Evolutionary conservation across 495 filamentous ascomycete genomes (phyloP).

Genomic region (Penicillium flavigenum): DNA sequence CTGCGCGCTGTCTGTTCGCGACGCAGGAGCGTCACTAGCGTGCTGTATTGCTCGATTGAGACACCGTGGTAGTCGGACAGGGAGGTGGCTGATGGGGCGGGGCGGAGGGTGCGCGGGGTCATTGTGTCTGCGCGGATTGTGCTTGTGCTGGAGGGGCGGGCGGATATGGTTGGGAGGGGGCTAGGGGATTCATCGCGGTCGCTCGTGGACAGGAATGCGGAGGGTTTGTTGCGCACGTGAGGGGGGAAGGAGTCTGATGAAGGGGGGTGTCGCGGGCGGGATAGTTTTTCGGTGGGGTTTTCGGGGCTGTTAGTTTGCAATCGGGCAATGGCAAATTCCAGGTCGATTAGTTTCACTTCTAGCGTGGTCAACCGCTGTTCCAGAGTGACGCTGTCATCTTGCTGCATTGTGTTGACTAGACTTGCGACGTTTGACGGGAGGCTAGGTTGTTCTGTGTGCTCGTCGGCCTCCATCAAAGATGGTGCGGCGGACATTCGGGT

Average conservation of each 20-base stretch:
- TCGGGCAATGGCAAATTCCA: constrained; percentile 55
- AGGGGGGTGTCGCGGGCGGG: constrained; percentile 18
- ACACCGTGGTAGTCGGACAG: constrained; percentile 39
- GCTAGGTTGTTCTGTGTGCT: constrained; percentile 25
- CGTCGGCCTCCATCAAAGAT: constrained; percentile 23
- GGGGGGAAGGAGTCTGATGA: constrained; percentile 15
- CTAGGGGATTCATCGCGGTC: constrained; percentile 31
- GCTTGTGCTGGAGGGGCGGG: constrained; percentile 40
- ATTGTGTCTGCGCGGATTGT: constrained; percentile 41
- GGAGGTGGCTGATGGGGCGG: constrained; percentile 35
- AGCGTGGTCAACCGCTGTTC: constrained; percentile 54
- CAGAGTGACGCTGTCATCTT: constrained; percentile 46
- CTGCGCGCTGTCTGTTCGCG: constrained; percentile 56
- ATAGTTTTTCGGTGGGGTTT: constrained; percentile 16
- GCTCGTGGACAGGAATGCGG: constrained; percentile 14
- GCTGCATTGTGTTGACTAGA: constrained; percentile 45
- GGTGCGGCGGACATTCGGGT: constrained; percentile 26
- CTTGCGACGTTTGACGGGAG: constrained; percentile 44
- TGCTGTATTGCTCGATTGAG: constrained; percentile 58
- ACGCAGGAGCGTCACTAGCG: constrained; percentile 54
- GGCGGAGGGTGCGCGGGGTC: constrained; percentile 31
- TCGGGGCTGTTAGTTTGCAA: constrained; percentile 42
- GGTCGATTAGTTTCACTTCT: constrained; percentile 56
- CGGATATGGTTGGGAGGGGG: constrained; percentile 10
- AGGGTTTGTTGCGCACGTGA: constrained; percentile 28